Evolutionary conservation across 306 rosid species (phyloP).

Genomic region (Benincasa hispida): DNA sequence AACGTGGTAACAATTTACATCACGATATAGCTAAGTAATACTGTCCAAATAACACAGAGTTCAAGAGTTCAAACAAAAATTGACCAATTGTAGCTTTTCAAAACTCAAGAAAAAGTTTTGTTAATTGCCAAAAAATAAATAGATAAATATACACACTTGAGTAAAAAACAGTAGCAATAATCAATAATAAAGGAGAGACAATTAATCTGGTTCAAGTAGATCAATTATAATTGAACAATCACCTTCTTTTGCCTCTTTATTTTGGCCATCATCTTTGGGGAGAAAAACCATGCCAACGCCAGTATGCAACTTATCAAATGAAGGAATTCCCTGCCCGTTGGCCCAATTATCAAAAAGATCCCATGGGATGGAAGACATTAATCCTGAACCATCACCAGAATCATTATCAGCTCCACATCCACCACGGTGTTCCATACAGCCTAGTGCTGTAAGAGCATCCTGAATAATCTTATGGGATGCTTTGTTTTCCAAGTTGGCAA

Average conservation of each 20-base stretch:
- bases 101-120: background rate
- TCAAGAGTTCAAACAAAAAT: background rate
- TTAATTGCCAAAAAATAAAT: background rate
- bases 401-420: constrained; percentile 99
- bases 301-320: constrained; percentile 83
- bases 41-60: background rate
- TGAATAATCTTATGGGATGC: constrained; percentile 57
- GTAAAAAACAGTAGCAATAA: background rate
- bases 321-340: constrained; percentile 60
- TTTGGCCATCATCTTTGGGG: constrained; percentile 48
- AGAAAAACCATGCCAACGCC: constrained; percentile 98
- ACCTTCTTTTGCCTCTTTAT: constrained; percentile 81
- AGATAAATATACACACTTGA: background rate
- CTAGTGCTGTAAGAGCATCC: constrained; percentile 85
- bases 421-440: constrained; percentile 99
- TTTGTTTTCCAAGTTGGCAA: constrained; percentile 86
- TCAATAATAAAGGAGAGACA: constrained; percentile 1
- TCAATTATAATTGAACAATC: constrained; percentile 18
- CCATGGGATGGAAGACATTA: constrained; percentile 93
- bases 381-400: constrained; percentile 95
- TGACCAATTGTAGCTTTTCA: background rate
- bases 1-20: background rate
- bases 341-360: constrained; percentile 85
- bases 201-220: constrained; percentile 9
- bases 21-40: background rate